Conservation (phyloP, 202 grass and related monocot genomes). For the Zizania palustris region DNA sequence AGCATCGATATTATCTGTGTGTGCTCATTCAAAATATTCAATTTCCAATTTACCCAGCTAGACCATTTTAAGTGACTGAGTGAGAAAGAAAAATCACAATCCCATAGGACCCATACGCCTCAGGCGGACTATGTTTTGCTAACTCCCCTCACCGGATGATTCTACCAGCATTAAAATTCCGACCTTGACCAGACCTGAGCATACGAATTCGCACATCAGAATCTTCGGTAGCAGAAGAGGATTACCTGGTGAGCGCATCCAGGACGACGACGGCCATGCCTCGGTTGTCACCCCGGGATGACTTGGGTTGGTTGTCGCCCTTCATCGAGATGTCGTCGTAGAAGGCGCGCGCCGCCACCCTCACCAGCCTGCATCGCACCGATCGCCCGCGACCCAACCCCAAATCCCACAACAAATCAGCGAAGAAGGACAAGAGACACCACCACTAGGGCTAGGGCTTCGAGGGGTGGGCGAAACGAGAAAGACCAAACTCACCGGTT, state of each 20-base stretch:
- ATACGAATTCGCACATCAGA: no score
- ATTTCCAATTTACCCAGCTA: background rate
- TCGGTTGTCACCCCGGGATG: slow-evolving; percentile 60
- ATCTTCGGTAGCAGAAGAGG: no score
- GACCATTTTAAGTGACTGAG: background rate
- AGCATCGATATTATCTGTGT: background rate
- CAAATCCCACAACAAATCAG: no score
- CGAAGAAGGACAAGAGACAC: no score
- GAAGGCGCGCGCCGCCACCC: slow-evolving; percentile 71
- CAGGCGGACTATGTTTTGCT: background rate
- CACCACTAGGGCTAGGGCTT: no score
- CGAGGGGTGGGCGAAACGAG: no score
- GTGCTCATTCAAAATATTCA: background rate
- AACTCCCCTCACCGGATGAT: background rate
- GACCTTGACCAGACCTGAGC: background rate
- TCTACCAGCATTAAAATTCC: background rate
- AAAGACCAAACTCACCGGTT: no score
- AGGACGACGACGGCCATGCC: slow-evolving; percentile 85
- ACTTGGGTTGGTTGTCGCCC: slow-evolving; percentile 73
- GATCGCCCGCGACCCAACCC: no score
- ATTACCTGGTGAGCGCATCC: slow-evolving; percentile 70
- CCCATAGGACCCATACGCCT: background rate
- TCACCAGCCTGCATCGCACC: slow-evolving; percentile 42
- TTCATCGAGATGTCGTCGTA: slow-evolving; percentile 76
- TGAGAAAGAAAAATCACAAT: background rate